Percentiles rank a stretch among this genome's conserved stretches.
Evolutionary conservation across 352 stramenopile species (phyloP).

Genomic region (Globisporangium uncinulatum): DNA sequence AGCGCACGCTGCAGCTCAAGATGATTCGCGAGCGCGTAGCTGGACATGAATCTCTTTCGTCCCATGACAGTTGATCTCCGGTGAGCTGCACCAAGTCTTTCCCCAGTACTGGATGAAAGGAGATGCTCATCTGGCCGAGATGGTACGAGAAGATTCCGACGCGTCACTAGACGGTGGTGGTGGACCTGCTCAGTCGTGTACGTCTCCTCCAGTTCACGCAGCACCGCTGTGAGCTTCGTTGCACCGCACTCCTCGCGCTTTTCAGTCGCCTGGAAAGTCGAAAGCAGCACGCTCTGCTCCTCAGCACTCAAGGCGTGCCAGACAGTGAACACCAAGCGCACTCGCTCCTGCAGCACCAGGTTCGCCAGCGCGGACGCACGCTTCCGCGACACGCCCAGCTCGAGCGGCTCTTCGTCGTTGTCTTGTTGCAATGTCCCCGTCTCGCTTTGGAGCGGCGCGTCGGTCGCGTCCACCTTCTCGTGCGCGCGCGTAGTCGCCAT

Average conservation of each 20-base stretch:
- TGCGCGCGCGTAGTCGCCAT: constrained; percentile 28
- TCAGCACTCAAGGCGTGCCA: constrained; percentile 50
- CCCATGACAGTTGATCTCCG: constrained; percentile 3
- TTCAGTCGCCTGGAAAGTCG: constrained; percentile 17
- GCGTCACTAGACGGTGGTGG: constrained; percentile 29
- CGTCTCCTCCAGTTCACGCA: constrained; percentile 49
- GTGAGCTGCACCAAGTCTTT: neutral
- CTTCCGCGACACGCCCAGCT: constrained; percentile 25
- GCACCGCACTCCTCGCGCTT: constrained; percentile 2
- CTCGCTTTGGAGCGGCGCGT: neutral
- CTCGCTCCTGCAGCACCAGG: constrained; percentile 56
- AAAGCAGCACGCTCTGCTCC: constrained; percentile 36
- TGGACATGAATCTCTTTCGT: constrained; percentile 10
- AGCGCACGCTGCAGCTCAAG: neutral
- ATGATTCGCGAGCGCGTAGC: constrained; percentile 8
- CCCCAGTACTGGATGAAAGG: neutral
- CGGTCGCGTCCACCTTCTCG: constrained; percentile 14
- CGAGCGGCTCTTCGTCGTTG: neutral
- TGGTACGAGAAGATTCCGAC: constrained; percentile 17
- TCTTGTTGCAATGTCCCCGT: neutral
- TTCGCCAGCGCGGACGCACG: constrained; percentile 34
- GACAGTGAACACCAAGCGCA: constrained; percentile 40
- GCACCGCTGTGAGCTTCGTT: constrained; percentile 30
- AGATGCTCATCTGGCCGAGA: neutral
- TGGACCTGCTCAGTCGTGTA: constrained; percentile 60